phyloP scores from a whole-genome alignment of 164 flowering plant genomes.

The Sedum album region DNA sequence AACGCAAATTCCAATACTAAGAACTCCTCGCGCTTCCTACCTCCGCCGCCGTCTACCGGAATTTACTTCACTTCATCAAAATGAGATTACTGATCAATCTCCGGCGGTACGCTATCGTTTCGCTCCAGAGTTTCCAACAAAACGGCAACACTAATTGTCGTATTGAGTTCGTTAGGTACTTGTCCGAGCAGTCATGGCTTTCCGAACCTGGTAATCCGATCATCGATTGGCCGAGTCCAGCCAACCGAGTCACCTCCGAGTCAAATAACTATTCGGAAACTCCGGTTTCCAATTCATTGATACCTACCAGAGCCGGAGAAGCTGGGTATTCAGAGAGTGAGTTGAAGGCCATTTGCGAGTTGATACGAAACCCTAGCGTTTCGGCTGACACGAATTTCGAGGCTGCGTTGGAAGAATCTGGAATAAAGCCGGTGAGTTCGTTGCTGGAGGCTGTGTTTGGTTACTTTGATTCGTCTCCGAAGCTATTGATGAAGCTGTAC shows the following conservation, averaged over 20 bases:
- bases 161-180: background rate
- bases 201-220: conserved; percentile 16
- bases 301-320: conserved; percentile 13
- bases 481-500: conserved; percentile 36
- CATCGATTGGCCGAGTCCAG: too few species aligned
- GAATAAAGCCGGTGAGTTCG: conserved; percentile 26
- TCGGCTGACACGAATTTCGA: conserved; percentile 31
- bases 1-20: too few species aligned
- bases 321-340: conserved; percentile 15
- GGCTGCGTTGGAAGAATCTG: conserved; percentile 33
- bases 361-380: conserved; percentile 27
- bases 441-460: conserved; percentile 34
- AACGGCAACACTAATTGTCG: background rate
- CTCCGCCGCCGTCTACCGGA: background rate
- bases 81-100: background rate
- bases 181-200: conserved; percentile 17
- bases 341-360: conserved; percentile 24
- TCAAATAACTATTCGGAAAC: background rate
- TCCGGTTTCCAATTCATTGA: too few species aligned
- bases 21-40: background rate
- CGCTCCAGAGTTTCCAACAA: background rate
- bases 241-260: too few species aligned
- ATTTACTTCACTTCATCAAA: background rate
- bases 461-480: conserved; percentile 52
- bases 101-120: background rate